Percentiles rank a stretch among this genome's conserved stretches.
Evolutionary conservation across 1,284 basidiomycete species (phyloP).

Genomic region (Apiotrichum brassicae): DNA sequence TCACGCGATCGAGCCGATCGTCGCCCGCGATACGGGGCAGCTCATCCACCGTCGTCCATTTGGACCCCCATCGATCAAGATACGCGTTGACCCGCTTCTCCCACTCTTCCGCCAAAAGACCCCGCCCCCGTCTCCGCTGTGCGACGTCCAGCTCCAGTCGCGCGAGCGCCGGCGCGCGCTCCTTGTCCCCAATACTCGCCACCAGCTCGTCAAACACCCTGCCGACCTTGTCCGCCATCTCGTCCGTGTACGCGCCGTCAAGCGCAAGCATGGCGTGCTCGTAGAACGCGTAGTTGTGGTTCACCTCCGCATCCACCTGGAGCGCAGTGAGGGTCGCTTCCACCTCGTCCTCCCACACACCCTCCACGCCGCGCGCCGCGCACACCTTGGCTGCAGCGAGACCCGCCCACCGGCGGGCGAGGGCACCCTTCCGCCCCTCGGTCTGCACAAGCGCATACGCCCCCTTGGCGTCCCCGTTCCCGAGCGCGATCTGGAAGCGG

Average conservation of each 20-base stretch:
- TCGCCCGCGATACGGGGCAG: conserved; percentile 23
- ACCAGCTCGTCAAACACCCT: conserved; percentile 19
- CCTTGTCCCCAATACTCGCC: conserved; percentile 21
- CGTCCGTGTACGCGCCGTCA: conserved; percentile 1
- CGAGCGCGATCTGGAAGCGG: conserved; percentile 29
- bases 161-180: conserved; percentile 32
- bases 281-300: conserved; percentile 40
- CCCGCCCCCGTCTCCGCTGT: conserved; percentile 3
- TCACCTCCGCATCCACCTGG: conserved; percentile 21
- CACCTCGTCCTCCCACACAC: conserved; percentile 26
- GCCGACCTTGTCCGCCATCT: not conserved
- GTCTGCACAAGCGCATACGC: conserved; percentile 18
- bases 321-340: conserved; percentile 18
- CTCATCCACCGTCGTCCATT: conserved; percentile 30
- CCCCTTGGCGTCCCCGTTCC: conserved; percentile 19
- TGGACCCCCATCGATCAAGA: conserved; percentile 32
- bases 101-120: conserved; percentile 18
- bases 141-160: conserved; percentile 23
- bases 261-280: conserved; percentile 20
- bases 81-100: conserved; percentile 22
- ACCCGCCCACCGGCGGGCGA: conserved; percentile 28
- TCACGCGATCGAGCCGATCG: conserved; percentile 1
- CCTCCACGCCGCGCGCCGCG: conserved; percentile 8
- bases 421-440: conserved; percentile 22
- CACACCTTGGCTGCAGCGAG: conserved; percentile 25